Evolutionary conservation across 2,329 filamentous ascomycete genomes (phyloP).

Genomic region (Calonectria pseudoreteaudii): DNA sequence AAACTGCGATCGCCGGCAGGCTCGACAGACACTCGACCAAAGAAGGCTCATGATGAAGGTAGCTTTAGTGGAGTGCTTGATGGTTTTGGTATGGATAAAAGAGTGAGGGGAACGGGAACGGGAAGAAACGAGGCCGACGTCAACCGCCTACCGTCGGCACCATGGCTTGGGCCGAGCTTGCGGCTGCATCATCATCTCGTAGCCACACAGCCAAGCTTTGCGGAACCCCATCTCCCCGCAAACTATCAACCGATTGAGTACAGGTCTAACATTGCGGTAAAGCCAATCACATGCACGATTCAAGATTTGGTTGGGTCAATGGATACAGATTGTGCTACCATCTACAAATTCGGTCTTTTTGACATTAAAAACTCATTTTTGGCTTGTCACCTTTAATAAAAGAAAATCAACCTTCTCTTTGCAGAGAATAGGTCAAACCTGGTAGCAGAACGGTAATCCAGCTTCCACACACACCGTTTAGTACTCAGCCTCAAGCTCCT

Average conservation of each 20-base stretch:
- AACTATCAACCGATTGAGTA: neutral
- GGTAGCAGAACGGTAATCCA: constrained; percentile 39
- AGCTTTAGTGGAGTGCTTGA: neutral
- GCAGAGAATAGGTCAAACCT: constrained; percentile 45
- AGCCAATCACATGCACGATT: neutral
- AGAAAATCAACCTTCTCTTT: constrained; percentile 53
- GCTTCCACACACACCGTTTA: constrained; percentile 59
- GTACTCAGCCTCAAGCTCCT: constrained; percentile 92
- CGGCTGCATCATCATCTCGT: neutral
- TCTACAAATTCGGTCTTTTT: constrained; percentile 49
- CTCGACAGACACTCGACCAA: constrained; percentile 53
- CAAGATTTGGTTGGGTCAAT: neutral
- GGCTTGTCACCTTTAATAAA: constrained; percentile 51
- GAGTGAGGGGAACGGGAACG: constrained; percentile 21
- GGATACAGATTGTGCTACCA: constrained; percentile 21
- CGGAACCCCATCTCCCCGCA: neutral
- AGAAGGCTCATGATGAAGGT: constrained; percentile 48
- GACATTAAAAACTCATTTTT: constrained; percentile 52
- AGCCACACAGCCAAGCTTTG: neutral
- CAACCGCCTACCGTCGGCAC: constrained; percentile 48
- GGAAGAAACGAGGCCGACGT: constrained; percentile 27
- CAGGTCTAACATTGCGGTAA: neutral
- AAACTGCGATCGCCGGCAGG: constrained; percentile 50
- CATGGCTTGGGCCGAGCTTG: constrained; percentile 38
- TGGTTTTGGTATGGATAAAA: constrained; percentile 21